Percentiles rank a stretch among this genome's conserved stretches.
Evolutionary conservation across 1,284 basidiomycete genomes (phyloP).

Genomic region (Exsudoporus floridanus): DNA sequence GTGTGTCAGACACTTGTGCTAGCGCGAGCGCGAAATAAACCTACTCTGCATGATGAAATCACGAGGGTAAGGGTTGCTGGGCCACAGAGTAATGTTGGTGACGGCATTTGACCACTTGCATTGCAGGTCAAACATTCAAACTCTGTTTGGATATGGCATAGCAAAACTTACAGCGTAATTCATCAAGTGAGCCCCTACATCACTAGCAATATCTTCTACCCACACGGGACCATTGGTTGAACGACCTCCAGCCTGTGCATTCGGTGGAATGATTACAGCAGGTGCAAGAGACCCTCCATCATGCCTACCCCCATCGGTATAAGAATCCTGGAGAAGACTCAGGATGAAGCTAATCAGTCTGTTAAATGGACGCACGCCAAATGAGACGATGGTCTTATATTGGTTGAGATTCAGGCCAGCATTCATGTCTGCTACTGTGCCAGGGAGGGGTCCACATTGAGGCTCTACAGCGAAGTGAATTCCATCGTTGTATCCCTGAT

Average conservation of each 20-base stretch:
- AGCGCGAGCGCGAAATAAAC: neutral
- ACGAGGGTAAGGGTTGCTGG: slow-evolving; percentile 35
- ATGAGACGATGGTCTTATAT: too few species aligned
- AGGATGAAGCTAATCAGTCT: neutral
- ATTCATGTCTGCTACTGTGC: too few species aligned
- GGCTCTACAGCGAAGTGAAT: too few species aligned
- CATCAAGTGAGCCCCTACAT: neutral
- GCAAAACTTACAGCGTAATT: neutral
- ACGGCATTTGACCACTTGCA: slow-evolving; percentile 37
- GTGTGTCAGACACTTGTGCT: neutral
- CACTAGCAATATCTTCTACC: neutral
- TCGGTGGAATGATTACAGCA: neutral
- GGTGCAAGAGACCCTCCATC: neutral
- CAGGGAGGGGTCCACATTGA: too few species aligned
- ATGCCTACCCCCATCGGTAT: neutral
- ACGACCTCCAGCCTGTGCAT: neutral
- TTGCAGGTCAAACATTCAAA: neutral
- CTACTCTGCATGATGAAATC: slow-evolving; percentile 34
- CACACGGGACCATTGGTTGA: neutral
- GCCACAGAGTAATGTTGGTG: slow-evolving; percentile 38
- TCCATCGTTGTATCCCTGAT: too few species aligned
- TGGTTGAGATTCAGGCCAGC: too few species aligned
- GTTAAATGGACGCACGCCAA: neutral
- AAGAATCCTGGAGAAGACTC: neutral
- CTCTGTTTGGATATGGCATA: too few species aligned